These are phyloP conservation scores for Rhynchospora breviuscula DNA, from an alignment of 176 grass and related monocot genomes.

Conservation along the genomic window DNA sequence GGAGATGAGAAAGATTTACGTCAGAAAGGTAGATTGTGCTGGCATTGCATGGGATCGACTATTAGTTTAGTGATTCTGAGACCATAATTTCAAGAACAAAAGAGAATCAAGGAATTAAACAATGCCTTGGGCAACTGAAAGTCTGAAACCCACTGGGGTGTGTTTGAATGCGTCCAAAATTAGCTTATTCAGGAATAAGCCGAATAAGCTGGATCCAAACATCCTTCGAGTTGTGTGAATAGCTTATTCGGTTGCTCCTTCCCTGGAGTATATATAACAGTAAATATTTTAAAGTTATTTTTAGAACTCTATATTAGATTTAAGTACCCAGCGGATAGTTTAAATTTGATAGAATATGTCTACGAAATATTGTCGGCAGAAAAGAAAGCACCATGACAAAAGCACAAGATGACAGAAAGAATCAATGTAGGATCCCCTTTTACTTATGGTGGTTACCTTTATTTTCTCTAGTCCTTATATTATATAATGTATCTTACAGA, in stretches of 20 bases:
- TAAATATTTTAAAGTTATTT: not conserved
- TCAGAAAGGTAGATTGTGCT: not conserved
- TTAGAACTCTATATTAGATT: not conserved
- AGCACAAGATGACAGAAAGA: constrained; percentile 1
- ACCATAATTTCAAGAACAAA: not conserved
- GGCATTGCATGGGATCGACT: not conserved
- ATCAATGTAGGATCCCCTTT: not conserved
- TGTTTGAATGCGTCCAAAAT: too few relatives aligned
- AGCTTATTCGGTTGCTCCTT: too few relatives aligned
- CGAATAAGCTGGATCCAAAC: too few relatives aligned
- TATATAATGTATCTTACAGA: not conserved
- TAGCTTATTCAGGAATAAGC: too few relatives aligned
- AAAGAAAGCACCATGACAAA: not conserved
- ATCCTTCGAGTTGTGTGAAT: too few relatives aligned
- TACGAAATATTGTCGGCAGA: not conserved
- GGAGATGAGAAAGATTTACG: not conserved
- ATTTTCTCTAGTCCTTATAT: not conserved
- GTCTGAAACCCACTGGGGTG: not conserved
- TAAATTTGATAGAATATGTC: not conserved
- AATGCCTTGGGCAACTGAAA: not conserved
- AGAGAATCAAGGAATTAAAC: not conserved
- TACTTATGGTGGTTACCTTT: not conserved
- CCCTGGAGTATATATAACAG: too few relatives aligned
- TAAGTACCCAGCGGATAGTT: not conserved
- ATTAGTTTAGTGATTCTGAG: not conserved